Conservation (phyloP, 305 asterid genomes). For the Fraxinus albicans region DNA sequence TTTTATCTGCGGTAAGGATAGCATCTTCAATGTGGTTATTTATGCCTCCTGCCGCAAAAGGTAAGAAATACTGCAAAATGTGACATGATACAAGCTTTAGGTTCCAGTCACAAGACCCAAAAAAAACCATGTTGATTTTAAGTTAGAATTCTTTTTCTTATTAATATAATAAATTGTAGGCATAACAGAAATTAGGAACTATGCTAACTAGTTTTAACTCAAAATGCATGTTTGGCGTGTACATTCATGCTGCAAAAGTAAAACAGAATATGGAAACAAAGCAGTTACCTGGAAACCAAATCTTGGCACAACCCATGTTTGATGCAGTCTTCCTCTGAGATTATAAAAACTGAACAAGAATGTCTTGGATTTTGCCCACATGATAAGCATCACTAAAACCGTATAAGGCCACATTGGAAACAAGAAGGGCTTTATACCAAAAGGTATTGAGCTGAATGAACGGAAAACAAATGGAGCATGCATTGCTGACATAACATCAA, state of each 20-base stretch:
- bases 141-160: not conserved
- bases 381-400: constrained; percentile 54
- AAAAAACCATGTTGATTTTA: not conserved
- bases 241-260: not conserved
- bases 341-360: constrained; percentile 63
- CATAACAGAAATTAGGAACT: not conserved
- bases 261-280: not conserved
- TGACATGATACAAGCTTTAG: not conserved
- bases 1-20: constrained; percentile 73
- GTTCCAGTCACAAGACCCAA: not conserved
- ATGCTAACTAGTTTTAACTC: not conserved
- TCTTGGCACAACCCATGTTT: constrained; percentile 87
- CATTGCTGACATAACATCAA: constrained; percentile 70
- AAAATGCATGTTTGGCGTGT: not conserved
- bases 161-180: not conserved
- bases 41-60: constrained; percentile 81
- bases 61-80: constrained; percentile 80
- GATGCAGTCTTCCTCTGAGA: constrained; percentile 71
- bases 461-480: constrained; percentile 74
- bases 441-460: constrained; percentile 75
- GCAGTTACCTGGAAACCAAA: constrained; percentile 76
- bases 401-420: constrained; percentile 73
- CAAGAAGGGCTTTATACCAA: constrained; percentile 56
- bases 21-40: constrained; percentile 86
- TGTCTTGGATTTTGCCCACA: constrained; percentile 88